These are phyloP conservation scores for Raffaelea albimanens DNA, from an alignment of 2,329 filamentous ascomycete species.

Conservation along the genomic window DNA sequence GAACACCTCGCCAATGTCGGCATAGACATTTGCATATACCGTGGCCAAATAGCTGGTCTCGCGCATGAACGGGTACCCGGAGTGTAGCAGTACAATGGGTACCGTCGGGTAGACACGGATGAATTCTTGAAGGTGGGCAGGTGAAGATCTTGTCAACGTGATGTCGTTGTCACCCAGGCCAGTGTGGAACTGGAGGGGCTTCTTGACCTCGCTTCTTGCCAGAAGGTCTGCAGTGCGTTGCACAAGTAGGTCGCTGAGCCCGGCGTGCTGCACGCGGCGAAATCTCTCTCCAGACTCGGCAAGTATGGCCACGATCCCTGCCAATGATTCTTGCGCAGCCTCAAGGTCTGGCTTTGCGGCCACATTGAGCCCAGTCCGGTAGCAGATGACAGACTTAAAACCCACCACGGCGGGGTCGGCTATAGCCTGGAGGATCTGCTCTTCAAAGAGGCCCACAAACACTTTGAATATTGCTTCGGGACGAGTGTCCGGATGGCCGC, in stretches of 20 bases:
- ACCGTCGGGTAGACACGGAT: slow-evolving; percentile 60
- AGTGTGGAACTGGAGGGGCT: slow-evolving; percentile 77
- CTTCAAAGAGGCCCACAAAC: slow-evolving; percentile 41
- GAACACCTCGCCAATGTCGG: slow-evolving; percentile 77
- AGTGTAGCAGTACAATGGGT: slow-evolving; percentile 69
- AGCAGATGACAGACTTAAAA: slow-evolving; percentile 80
- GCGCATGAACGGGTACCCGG: slow-evolving; percentile 70
- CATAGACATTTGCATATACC: slow-evolving; percentile 70
- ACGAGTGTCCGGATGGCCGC: slow-evolving; percentile 19
- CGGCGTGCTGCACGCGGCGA: slow-evolving; percentile 49
- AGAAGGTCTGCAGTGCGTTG: slow-evolving; percentile 50
- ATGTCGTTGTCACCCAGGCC: slow-evolving; percentile 77
- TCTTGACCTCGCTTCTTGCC: slow-evolving; percentile 52
- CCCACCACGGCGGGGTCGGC: slow-evolving; percentile 60
- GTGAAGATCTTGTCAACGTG: slow-evolving; percentile 58
- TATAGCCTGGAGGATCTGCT: slow-evolving; percentile 46
- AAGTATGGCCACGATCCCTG: slow-evolving; percentile 23
- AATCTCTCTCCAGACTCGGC: slow-evolving; percentile 21
- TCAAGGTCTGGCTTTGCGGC: slow-evolving; percentile 32
- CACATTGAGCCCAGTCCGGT: slow-evolving; percentile 63
- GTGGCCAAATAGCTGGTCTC: slow-evolving; percentile 71
- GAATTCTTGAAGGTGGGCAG: slow-evolving; percentile 64
- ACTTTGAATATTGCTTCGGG: slow-evolving; percentile 28
- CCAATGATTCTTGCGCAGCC: slow-evolving; percentile 28
- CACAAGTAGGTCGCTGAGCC: slow-evolving; percentile 62